These are phyloP conservation scores for Wickerhamiella alocasiicola DNA, from an alignment of 805 yeast genomes.

Conservation along the genomic window DNA sequence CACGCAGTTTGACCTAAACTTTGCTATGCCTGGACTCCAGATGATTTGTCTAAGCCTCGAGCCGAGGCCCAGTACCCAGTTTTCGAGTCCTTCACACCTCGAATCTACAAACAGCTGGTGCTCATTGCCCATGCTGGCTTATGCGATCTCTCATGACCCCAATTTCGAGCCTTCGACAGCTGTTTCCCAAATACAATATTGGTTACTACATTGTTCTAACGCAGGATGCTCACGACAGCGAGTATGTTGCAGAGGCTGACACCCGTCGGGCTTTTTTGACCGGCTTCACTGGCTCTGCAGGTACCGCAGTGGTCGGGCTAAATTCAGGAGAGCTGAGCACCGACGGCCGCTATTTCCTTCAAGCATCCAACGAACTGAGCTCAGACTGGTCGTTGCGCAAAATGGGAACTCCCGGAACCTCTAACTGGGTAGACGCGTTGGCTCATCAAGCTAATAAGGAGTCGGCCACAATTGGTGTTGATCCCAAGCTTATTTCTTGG, in stretches of 20 bases:
- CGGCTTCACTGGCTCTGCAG: constrained; percentile 87
- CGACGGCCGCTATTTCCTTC: constrained; percentile 89
- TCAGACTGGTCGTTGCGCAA: constrained; percentile 66
- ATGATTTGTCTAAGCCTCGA: too few species aligned
- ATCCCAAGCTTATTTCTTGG: constrained; percentile 59
- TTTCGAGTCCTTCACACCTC: too few species aligned
- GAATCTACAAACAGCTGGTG: too few species aligned
- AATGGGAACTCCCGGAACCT: constrained; percentile 59
- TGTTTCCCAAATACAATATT: constrained; percentile 50
- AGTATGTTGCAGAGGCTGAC: constrained; percentile 72
- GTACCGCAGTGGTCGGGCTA: constrained; percentile 70
- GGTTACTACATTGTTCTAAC: constrained; percentile 71
- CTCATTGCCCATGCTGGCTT: too few species aligned
- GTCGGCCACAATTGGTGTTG: constrained; percentile 58
- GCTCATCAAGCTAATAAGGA: constrained; percentile 40
- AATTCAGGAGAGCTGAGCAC: constrained; percentile 71
- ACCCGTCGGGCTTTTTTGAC: constrained; percentile 72
- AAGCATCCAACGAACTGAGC: constrained; percentile 76
- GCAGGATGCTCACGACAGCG: constrained; percentile 90
- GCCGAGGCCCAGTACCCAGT: too few species aligned
- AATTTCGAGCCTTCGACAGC: constrained; percentile 36
- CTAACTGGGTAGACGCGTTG: constrained; percentile 74
- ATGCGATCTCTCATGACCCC: constrained; percentile 1
- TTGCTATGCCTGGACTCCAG: too few species aligned
- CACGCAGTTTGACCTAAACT: too few species aligned